Evolutionary conservation across 176 grass and related monocot genomes (phyloP), one percentile per base, ranked within the genome.

Genomic region (Musa beccarii): DNA sequence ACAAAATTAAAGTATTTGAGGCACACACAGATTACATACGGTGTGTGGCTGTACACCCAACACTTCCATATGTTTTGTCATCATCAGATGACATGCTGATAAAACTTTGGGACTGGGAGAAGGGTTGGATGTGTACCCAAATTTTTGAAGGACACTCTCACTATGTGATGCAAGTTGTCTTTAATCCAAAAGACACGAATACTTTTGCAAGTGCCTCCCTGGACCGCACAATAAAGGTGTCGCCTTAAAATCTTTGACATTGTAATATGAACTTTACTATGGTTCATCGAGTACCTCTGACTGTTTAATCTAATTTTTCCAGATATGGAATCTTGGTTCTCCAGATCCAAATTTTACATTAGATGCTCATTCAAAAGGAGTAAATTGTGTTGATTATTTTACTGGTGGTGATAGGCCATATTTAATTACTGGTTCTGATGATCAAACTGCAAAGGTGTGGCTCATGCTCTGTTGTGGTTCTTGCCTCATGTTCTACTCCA

Each of bases 1-100:
- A 77, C 49, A 77, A 77, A 53, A 61, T 77, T 16, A 77, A 77
- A 52, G 49, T 77, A 24, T 77, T 77, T 66, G 75, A 77, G 21
- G 75, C 75, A 9, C 75, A 77, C 50, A 77, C 61, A 53, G 75
- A 77, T 66, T 74, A 74, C 53, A 74, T 99, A 28, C 89, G 95
- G 82, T 99, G 88, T 89, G 90, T 99, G 51, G 95, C 90, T 34
- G 88, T 99, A 66, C 95, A 99, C 81, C 95, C 95, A 74, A 99
- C 88, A 63, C 90, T 99, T 71, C 88, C 90, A 77, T 99, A 94
- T 84, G 88, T 99, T 23, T 70, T 99, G 26, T 99, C 95, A 80
- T 99, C 95, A 51, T 99, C 95, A 81, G 95, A 99, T 82, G 95
- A 99, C 81, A 99, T 99, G 95, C 75, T 99, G 81, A 99, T 99